phyloP scores from a whole-genome alignment of 2,329 filamentous ascomycete species.

The Chaetothyriales sp. region DNA sequence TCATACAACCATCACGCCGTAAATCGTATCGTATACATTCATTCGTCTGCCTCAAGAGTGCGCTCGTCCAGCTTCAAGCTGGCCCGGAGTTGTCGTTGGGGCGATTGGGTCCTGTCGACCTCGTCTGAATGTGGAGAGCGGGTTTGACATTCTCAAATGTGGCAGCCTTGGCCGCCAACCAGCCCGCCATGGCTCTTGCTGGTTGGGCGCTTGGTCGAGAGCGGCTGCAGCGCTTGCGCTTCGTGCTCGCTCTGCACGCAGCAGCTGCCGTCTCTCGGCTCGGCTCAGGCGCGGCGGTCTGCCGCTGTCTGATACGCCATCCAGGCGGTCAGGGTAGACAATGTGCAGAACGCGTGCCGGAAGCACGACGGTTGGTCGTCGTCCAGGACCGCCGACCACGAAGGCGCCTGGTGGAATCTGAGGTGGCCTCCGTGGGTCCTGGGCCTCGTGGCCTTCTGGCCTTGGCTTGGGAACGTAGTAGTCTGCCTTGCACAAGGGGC shows the following conservation, averaged over 20 bases:
- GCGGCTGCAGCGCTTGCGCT: not conserved
- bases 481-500: slow-evolving; percentile 93
- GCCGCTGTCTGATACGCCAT: not conserved
- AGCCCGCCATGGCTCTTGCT: not conserved
- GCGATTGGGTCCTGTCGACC: not conserved
- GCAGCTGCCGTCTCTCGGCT: not conserved
- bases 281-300: not conserved
- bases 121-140: not conserved
- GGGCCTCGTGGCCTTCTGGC: slow-evolving; percentile 35
- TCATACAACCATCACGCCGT: not conserved
- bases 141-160: not conserved
- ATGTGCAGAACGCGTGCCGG: slow-evolving; percentile 25
- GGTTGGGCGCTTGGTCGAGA: not conserved
- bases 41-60: not conserved
- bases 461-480: slow-evolving; percentile 92
- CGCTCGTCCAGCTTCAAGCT: not conserved
- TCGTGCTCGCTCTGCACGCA: not conserved
- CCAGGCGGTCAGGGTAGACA: slow-evolving; percentile 18
- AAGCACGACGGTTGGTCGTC: slow-evolving; percentile 24
- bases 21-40: not conserved
- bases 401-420: slow-evolving; percentile 12
- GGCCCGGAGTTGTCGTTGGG: not conserved
- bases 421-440: slow-evolving; percentile 6
- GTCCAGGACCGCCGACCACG: slow-evolving; percentile 23
- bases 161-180: not conserved